Percentiles rank a stretch among this genome's conserved stretches.
phyloP scores from a whole-genome alignment of 257 asterid genomes.

The Prunella vulgaris region DNA sequence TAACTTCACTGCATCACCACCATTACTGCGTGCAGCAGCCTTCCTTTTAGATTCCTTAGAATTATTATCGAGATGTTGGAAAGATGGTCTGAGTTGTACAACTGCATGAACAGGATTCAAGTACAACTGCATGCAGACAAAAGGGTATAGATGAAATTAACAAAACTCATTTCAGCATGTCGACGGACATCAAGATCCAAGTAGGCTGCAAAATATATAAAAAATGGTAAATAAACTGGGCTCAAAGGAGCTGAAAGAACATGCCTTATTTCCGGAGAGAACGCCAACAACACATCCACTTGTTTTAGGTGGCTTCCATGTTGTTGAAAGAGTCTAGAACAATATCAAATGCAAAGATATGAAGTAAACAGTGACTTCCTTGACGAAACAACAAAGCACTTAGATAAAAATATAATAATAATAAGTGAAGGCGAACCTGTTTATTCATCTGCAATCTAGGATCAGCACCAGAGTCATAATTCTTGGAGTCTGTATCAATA shows the following conservation, averaged over 20 bases:
- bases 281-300: slow-evolving; percentile 63
- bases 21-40: slow-evolving; percentile 22
- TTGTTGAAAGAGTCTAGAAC: slow-evolving; percentile 51
- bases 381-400: neutral
- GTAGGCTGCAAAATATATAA: neutral
- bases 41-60: slow-evolving; percentile 37
- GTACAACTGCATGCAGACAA: slow-evolving; percentile 65
- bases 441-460: slow-evolving; percentile 35
- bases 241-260: slow-evolving; percentile 15
- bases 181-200: neutral
- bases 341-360: slow-evolving; percentile 21
- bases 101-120: slow-evolving; percentile 75
- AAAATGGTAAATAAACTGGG: slow-evolving; percentile 6
- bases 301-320: slow-evolving; percentile 52
- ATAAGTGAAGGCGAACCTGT: slow-evolving; percentile 40
- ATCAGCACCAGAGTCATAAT: slow-evolving; percentile 53
- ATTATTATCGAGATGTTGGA: slow-evolving; percentile 36
- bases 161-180: slow-evolving; percentile 6
- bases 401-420: neutral
- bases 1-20: slow-evolving; percentile 36
- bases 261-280: slow-evolving; percentile 69
- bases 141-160: slow-evolving; percentile 8
- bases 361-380: slow-evolving; percentile 5
- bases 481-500: slow-evolving; percentile 54
- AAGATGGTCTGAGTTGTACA: slow-evolving; percentile 84